Percentiles rank a stretch among this genome's conserved stretches.
phyloP scores from a whole-genome alignment of 2,329 filamentous ascomycete species.

The Cyanodermella asteris region DNA sequence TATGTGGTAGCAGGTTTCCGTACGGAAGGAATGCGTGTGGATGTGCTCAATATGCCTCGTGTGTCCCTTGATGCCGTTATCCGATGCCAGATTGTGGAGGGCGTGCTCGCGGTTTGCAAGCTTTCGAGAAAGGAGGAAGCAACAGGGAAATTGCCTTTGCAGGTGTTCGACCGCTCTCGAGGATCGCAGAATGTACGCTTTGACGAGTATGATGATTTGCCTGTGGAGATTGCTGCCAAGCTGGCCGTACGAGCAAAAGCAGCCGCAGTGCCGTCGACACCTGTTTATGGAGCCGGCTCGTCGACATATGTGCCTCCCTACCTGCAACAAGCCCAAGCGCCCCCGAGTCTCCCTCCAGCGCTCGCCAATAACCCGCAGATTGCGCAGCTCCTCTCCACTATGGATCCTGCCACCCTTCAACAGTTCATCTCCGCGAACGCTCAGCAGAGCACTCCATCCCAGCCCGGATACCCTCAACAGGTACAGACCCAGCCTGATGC shows the following conservation, averaged over 20 bases:
- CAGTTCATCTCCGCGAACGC: too few species aligned
- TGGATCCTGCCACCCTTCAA: too few species aligned
- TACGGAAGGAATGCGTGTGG: conserved; percentile 47
- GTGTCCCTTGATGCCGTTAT: conserved; percentile 62
- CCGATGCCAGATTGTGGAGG: conserved; percentile 66
- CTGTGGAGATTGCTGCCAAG: conserved; percentile 57
- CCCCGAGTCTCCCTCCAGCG: conserved; percentile 7
- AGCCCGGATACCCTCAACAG: conserved; percentile 5
- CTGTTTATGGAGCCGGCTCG: conserved; percentile 12
- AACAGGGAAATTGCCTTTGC: conserved; percentile 53
- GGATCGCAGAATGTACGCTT: conserved; percentile 59
- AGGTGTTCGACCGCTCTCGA: conserved; percentile 62
- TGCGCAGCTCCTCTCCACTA: conserved; percentile 10
- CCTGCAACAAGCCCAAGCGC: conserved; percentile 8
- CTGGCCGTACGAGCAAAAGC: conserved; percentile 53
- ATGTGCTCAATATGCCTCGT: conserved; percentile 59
- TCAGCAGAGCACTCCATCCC: too few species aligned
- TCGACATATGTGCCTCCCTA: conserved; percentile 13
- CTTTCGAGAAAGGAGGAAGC: conserved; percentile 49
- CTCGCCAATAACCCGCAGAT: conserved; percentile 10
- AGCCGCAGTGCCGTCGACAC: conserved; percentile 10
- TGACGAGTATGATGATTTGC: conserved; percentile 69
- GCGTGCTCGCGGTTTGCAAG: conserved; percentile 65
- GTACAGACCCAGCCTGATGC: too few species aligned
- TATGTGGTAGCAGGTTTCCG: conserved; percentile 65